phyloP scores from a whole-genome alignment of 805 yeast genomes.

The Pichia ethanolica region DNA sequence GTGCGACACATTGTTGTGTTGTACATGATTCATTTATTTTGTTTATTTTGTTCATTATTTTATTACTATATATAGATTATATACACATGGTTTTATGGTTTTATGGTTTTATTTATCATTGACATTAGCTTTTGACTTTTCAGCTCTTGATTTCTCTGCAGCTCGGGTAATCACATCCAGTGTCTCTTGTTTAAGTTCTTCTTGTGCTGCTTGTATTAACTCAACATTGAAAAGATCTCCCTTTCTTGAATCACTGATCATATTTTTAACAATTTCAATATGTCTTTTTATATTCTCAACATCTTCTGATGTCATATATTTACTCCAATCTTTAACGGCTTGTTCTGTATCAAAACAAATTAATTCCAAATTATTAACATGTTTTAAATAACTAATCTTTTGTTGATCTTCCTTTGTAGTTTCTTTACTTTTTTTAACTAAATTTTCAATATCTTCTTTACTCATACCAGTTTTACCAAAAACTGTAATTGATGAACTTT shows the following conservation, averaged over 20 bases:
- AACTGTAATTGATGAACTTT: constrained; percentile 91
- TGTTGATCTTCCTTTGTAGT: constrained; percentile 68
- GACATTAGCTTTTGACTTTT: too few species aligned
- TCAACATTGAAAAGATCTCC: constrained; percentile 25
- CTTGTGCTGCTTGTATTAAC: constrained; percentile 29
- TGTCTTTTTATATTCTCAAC: constrained; percentile 14
- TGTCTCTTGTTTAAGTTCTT: constrained; percentile 26
- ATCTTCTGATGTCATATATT: constrained; percentile 15
- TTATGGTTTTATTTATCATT: too few species aligned
- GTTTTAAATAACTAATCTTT: constrained; percentile 48
- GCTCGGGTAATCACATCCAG: constrained; percentile 23
- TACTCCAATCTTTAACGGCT: constrained; percentile 22
- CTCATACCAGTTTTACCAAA: constrained; percentile 94
- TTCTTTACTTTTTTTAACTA: constrained; percentile 87
- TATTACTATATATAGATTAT: too few species aligned
- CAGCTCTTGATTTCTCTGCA: constrained; percentile 17
- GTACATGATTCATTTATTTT: too few species aligned
- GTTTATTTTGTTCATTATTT: too few species aligned
- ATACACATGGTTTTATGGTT: too few species aligned
- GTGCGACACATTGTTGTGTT: too few species aligned
- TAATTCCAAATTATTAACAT: constrained; percentile 54
- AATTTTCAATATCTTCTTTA: constrained; percentile 81
- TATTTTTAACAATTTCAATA: constrained; percentile 19
- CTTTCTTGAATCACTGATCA: constrained; percentile 25
- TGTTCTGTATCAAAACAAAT: constrained; percentile 31